Base-by-base conservation (phyloP, 1,139 yeast genomes). In the Yamadazyma diddensiae region DNA sequence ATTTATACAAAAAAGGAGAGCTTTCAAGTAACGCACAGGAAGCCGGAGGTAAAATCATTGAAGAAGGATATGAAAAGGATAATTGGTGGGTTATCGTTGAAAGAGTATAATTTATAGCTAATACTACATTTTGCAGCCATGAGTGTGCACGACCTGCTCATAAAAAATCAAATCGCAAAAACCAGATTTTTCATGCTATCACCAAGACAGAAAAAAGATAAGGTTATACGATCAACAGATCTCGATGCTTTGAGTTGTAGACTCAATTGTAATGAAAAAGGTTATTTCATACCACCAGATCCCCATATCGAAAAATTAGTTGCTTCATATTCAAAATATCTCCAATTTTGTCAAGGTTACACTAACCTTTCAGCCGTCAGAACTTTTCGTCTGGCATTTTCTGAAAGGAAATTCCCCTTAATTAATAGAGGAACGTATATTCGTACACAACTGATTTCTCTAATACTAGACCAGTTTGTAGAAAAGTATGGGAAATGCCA, bases 1-100 rank as follows among this genome's bases (percentile, higher is more conserved):
- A 92, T 55, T 62, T 92, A 28, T 92, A 92, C 54, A 74, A 70
- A 38, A 59, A 83, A 42, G 97, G 96, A 1, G 98, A 92, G 52
- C 65, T 92, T 28, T 82, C 73, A 29, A 73, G 70, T 3, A 86
- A 88, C 50, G 83, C 86, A 11, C 52, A 48, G 15, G 52, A 52
- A 15, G 95, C 95, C 0, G 94, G 94, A 1, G 87, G 68, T 31
- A 46, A 41, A 3, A 65, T 90, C 1, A 67, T 83, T 0, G 77
- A 74, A 20, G 65, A 74, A 31, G 99, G 99, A 1, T 94, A 90
- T 52, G 97, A 92, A 52, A 76, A 74, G 49, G 98, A 94, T 52
- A 92, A 92, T 52, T 92, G 98, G 97, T 92, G 96, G 86, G 59
- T 62, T 2, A 55, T 68, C 2, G 44, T 64, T 4, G 54, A 43